Evolutionary conservation across 2,329 filamentous ascomycete species (phyloP).

Genomic region (Cordyceps javanica): DNA sequence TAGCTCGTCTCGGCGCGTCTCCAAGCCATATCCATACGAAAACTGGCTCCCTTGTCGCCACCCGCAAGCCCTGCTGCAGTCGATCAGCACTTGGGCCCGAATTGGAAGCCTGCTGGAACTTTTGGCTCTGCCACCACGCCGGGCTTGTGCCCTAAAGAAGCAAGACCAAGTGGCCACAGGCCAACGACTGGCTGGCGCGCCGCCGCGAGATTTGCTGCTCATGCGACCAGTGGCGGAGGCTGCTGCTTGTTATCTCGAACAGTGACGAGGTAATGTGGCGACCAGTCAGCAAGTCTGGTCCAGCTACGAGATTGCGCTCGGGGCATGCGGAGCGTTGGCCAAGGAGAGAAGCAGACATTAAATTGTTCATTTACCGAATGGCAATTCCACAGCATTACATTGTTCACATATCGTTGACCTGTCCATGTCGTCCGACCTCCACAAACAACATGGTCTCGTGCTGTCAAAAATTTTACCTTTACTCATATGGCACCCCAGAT

Average conservation of each 20-base stretch:
- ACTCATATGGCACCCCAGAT: conserved; percentile 1
- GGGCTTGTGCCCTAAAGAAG: conserved; percentile 12
- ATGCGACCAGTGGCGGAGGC: neutral
- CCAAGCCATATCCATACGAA: neutral
- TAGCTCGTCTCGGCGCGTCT: neutral
- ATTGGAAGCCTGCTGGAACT: conserved; percentile 8
- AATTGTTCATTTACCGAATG: neutral
- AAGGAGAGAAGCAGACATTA: neutral
- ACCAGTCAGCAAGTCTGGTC: neutral
- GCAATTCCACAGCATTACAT: neutral
- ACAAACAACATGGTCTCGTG: neutral
- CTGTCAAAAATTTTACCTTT: conserved; percentile 2
- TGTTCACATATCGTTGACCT: neutral
- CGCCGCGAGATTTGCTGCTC: neutral
- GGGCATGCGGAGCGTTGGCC: neutral
- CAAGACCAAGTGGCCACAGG: neutral
- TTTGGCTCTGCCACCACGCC: conserved; percentile 6
- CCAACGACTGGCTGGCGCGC: neutral
- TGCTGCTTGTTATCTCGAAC: neutral
- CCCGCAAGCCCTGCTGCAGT: conserved; percentile 3
- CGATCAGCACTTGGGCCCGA: conserved; percentile 12
- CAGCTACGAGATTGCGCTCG: neutral
- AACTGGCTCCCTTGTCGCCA: conserved; percentile 7
- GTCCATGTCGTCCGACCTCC: neutral
- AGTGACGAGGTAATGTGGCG: neutral